phyloP scores from a whole-genome alignment of 2,329 filamentous ascomycete species.

The Fusarium penzigii region DNA sequence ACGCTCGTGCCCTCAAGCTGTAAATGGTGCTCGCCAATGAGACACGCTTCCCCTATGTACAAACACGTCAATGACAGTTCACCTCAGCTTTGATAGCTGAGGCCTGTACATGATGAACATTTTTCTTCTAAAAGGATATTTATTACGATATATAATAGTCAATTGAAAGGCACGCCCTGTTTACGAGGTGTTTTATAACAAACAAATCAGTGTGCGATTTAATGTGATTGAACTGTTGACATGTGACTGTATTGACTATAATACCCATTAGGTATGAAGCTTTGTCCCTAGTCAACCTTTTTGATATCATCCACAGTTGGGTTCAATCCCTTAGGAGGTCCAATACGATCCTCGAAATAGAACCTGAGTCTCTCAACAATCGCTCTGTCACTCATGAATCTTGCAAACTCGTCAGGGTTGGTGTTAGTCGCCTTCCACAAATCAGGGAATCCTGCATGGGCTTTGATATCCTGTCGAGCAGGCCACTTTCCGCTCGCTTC shows the following conservation, averaged over 20 bases:
- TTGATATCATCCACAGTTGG: conserved; percentile 35
- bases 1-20: conserved; percentile 19
- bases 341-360: conserved; percentile 44
- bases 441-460: conserved; percentile 29
- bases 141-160: neutral
- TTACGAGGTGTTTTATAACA: neutral
- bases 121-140: neutral
- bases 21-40: conserved; percentile 5
- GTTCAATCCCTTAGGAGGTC: conserved; percentile 43
- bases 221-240: neutral
- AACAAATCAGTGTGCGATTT: neutral
- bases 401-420: conserved; percentile 39
- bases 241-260: neutral
- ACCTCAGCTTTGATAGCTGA: neutral
- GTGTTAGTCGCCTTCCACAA: conserved; percentile 27
- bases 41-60: fast-evolving
- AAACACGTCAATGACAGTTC: neutral
- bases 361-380: conserved; percentile 43
- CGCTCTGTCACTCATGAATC: conserved; percentile 44
- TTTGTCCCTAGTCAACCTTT: neutral
- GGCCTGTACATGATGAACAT: neutral
- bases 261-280: neutral
- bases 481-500: conserved; percentile 31
- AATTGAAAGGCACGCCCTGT: neutral
- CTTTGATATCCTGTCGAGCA: conserved; percentile 36